These are phyloP conservation scores for Orbilia oligospora DNA, from an alignment of 2,329 filamentous ascomycete species.

Conservation along the genomic window DNA sequence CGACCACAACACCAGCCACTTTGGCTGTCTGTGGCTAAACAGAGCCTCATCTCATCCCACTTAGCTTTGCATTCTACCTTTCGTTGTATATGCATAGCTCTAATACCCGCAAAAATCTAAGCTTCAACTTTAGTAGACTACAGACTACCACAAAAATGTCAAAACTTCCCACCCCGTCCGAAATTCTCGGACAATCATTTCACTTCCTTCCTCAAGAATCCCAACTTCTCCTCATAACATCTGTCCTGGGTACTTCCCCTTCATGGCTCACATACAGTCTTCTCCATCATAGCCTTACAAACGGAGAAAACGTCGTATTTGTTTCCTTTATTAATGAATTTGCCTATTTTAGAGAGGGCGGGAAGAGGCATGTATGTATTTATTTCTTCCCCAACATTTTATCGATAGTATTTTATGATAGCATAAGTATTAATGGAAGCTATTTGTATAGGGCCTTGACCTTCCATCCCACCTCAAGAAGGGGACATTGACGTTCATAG, in stretches of 20 bases:
- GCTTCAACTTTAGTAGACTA: background rate
- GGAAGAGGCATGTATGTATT: constrained; percentile 76
- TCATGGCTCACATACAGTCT: constrained; percentile 75
- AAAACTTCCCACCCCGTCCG: constrained; percentile 39
- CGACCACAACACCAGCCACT: background rate
- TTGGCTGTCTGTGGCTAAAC: background rate
- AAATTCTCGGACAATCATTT: constrained; percentile 69
- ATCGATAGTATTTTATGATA: background rate
- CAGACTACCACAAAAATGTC: constrained; percentile 32
- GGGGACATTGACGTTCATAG: constrained; percentile 79
- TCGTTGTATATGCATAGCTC: background rate
- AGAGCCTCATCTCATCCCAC: constrained; percentile 1
- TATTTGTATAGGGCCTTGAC: constrained; percentile 76
- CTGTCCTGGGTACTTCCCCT: constrained; percentile 75
- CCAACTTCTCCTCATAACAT: constrained; percentile 77
- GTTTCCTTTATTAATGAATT: constrained; percentile 86
- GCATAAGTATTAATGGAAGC: background rate
- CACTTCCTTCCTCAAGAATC: constrained; percentile 73
- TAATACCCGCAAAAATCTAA: background rate
- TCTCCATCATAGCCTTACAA: constrained; percentile 61
- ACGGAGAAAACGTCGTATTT: constrained; percentile 75
- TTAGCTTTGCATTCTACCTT: background rate
- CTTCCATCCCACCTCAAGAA: constrained; percentile 74
- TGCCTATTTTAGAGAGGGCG: constrained; percentile 82
- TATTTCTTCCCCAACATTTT: background rate